phyloP scores from a whole-genome alignment of 805 yeast species.

The Lipomyces lipofer region DNA sequence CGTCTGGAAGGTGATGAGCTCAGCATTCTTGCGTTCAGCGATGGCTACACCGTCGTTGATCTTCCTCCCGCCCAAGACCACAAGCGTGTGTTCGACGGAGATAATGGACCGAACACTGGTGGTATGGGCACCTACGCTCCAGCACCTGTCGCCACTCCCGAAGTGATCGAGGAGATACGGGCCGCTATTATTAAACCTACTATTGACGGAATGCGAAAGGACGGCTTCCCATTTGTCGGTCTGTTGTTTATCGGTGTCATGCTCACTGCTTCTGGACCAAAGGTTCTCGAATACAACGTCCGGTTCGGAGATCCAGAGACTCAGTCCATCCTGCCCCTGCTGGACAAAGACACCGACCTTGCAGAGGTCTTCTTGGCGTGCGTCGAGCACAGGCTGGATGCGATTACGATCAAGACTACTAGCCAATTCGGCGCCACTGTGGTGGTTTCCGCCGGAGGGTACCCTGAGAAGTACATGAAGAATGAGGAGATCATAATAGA shows the following conservation, averaged over 20 bases:
- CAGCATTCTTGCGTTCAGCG: slow-evolving; percentile 85
- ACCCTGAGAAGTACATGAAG: slow-evolving; percentile 83
- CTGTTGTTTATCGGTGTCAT: slow-evolving; percentile 93
- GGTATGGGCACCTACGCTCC: slow-evolving; percentile 99
- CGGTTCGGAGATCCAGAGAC: slow-evolving; percentile 99
- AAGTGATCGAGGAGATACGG: slow-evolving; percentile 68
- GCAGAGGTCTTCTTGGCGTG: slow-evolving; percentile 91
- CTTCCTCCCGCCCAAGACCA: slow-evolving; percentile 99
- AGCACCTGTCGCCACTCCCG: slow-evolving; percentile 88
- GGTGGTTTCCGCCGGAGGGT: slow-evolving; percentile 95
- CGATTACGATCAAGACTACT: slow-evolving; percentile 57
- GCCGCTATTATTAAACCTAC: slow-evolving; percentile 82
- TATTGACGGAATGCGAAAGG: slow-evolving; percentile 93
- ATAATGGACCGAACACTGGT: slow-evolving; percentile 93
- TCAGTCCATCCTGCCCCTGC: slow-evolving; percentile 88
- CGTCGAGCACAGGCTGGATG: slow-evolving; percentile 90
- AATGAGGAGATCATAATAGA: slow-evolving; percentile 78
- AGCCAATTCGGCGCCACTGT: slow-evolving; percentile 82
- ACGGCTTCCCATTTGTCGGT: slow-evolving; percentile 94
- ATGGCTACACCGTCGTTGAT: slow-evolving; percentile 87
- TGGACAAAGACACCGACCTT: slow-evolving; percentile 81
- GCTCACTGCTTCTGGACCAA: slow-evolving; percentile 85
- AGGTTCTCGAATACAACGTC: slow-evolving; percentile 94
- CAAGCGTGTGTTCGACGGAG: slow-evolving; percentile 91
- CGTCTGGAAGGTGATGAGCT: slow-evolving; percentile 96